phyloP scores from a whole-genome alignment of 495 filamentous ascomycete genomes.

The Podospora conica region DNA sequence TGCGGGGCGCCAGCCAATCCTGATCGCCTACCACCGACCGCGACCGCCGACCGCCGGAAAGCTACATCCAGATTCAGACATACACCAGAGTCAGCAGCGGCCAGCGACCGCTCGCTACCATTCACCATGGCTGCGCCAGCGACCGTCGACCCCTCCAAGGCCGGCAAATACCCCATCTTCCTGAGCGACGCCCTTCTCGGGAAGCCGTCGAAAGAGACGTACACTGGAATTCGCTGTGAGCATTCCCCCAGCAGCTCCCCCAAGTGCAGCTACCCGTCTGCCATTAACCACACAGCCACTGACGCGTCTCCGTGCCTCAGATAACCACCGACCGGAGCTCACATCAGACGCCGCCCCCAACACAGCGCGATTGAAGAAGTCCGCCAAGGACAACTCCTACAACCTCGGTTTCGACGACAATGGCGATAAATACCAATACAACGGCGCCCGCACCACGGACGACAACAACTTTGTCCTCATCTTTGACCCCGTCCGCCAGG shows the following conservation, averaged over 20 bases:
- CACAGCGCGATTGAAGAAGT: constrained; percentile 43
- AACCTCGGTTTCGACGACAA: constrained; percentile 44
- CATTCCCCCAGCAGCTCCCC: neutral
- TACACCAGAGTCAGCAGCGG: neutral
- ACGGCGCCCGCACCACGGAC: constrained; percentile 41
- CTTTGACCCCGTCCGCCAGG: constrained; percentile 48
- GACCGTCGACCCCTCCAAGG: constrained; percentile 43
- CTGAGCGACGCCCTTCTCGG: constrained; percentile 50
- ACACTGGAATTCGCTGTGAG: constrained; percentile 49
- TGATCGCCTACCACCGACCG: neutral
- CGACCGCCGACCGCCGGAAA: neutral
- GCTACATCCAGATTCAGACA: neutral
- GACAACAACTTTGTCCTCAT: constrained; percentile 50
- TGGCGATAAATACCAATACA: constrained; percentile 45
- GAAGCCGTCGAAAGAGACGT: constrained; percentile 46
- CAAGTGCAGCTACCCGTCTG: neutral
- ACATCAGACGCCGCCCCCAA: constrained; percentile 37
- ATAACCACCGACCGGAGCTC: constrained; percentile 49
- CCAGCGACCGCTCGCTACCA: neutral
- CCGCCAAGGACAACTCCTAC: constrained; percentile 36
- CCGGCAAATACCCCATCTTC: constrained; percentile 49
- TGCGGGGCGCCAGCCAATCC: neutral
- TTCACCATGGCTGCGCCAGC: constrained; percentile 23
- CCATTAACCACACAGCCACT: constrained; percentile 8
- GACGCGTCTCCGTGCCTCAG: constrained; percentile 22